Evolutionary conservation across 1,284 basidiomycete genomes (phyloP), one percentile per base, ranked within the genome.

Genomic region (Xanthoconium separans): DNA sequence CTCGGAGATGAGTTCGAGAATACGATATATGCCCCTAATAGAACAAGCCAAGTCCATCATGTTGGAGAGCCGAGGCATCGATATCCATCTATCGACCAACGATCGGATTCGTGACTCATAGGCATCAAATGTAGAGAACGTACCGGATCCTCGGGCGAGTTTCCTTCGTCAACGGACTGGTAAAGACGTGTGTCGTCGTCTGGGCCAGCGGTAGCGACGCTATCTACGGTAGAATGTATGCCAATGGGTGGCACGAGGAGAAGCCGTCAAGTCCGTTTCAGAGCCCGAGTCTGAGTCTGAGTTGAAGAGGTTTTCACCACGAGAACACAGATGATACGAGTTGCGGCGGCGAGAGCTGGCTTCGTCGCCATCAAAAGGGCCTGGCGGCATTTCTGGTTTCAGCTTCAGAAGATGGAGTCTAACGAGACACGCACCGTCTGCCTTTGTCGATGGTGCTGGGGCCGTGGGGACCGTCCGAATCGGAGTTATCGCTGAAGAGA

Each of bases 121-220:
- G n/a, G n/a, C n/a, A n/a, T n/a, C n/a, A n/a, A n/a, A n/a, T n/a
- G n/a, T n/a, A n/a, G n/a, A n/a, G n/a, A n/a, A n/a, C n/a, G n/a
- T n/a, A n/a, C n/a, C n/a, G n/a, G n/a, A n/a, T n/a, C n/a, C n/a
- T n/a, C n/a, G n/a, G n/a, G n/a, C n/a, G n/a, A n/a, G n/a, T n/a
- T 36, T 4, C 53, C 65, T 51, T 48, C 65, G 2, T 60, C 24
- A 4, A 24, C 33, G 2, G 63, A 69, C 10, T 62, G 50, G 20
- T 67, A 68, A 6, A 64, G 2, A 18, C 61, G 69, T 29, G 56
- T 58, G 6, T 22, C 43, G 2, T 6, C 48, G 36, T 62, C 55
- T n/a, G 58, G 51, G 2, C 2, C 27, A n/a, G 10, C 5, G 4
- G 50, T 51, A 4, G 3, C 22, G 6, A 8, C 11, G 6, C 27